Evolutionary conservation across 106 monocot species (phyloP).

Genomic region (Dioscorea alata): DNA sequence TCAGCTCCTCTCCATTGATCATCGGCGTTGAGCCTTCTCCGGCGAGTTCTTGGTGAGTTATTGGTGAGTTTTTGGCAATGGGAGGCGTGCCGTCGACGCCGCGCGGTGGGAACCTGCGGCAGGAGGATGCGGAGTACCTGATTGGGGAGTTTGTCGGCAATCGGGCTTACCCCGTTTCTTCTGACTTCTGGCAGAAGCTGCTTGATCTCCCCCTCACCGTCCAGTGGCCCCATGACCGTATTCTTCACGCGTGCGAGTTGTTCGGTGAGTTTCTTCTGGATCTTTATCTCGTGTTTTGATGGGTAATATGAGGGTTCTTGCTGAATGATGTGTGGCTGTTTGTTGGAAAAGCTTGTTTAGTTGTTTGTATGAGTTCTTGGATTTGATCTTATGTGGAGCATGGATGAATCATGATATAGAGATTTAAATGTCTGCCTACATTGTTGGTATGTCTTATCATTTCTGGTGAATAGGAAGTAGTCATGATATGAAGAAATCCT

Average conservation of each 20-base stretch:
- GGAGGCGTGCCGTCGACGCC: conserved; percentile 88
- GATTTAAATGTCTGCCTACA: too few relatives aligned
- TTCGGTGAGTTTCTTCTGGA: conserved; percentile 46
- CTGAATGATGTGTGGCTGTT: too few relatives aligned
- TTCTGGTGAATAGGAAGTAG: too few relatives aligned
- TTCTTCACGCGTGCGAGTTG: conserved; percentile 59
- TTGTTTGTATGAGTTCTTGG: too few relatives aligned
- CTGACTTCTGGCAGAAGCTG: conserved; percentile 83
- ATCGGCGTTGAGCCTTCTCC: too few relatives aligned
- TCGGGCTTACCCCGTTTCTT: conserved; percentile 69
- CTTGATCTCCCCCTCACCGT: conserved; percentile 80
- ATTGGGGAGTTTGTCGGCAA: conserved; percentile 76
- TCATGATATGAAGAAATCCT: too few relatives aligned
- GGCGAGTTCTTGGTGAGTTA: background rate
- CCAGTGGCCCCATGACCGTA: conserved; percentile 65
- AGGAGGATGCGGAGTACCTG: conserved; percentile 56
- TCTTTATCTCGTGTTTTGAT: background rate
- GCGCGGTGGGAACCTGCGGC: conserved; percentile 20
- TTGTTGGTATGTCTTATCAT: too few relatives aligned
- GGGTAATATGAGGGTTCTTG: too few relatives aligned
- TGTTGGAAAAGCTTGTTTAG: too few relatives aligned
- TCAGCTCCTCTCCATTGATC: too few relatives aligned
- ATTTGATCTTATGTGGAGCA: too few relatives aligned
- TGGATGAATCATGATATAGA: too few relatives aligned
- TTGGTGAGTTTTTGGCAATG: conserved; percentile 23